phyloP scores from a whole-genome alignment of 1,284 basidiomycete species.

The Anthracocystis panici-leucophaei region DNA sequence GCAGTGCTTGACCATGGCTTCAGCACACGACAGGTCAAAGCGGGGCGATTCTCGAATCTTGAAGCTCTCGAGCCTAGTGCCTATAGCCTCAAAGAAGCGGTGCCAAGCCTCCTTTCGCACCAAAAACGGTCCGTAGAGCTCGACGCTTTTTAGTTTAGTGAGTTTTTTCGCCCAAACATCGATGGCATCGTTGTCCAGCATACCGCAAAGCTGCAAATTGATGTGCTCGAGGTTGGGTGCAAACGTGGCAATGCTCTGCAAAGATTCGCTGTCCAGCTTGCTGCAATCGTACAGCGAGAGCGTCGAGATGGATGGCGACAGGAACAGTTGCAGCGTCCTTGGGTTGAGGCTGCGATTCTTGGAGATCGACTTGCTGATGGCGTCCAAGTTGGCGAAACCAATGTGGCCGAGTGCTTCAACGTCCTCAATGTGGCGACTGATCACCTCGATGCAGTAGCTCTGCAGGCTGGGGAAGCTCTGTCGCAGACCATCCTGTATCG shows the following conservation, averaged over 20 bases:
- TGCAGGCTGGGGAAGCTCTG: conserved; percentile 77
- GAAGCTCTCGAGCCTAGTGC: conserved; percentile 77
- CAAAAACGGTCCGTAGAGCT: conserved; percentile 89
- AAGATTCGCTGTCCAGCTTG: conserved; percentile 56
- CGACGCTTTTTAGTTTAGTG: conserved; percentile 78
- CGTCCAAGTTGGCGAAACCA: conserved; percentile 72
- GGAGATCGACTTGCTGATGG: conserved; percentile 76
- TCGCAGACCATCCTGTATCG: conserved; percentile 30
- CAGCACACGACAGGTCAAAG: conserved; percentile 81
- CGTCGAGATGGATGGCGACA: conserved; percentile 78
- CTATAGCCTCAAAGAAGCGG: conserved; percentile 78
- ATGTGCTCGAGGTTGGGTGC: conserved; percentile 60
- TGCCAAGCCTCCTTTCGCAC: conserved; percentile 83
- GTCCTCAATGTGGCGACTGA: conserved; percentile 87
- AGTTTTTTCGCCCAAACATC: conserved; percentile 77
- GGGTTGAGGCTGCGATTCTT: conserved; percentile 83
- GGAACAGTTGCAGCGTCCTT: conserved; percentile 85
- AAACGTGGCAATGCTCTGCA: conserved; percentile 58
- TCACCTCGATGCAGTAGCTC: conserved; percentile 84
- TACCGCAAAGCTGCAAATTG: conserved; percentile 87
- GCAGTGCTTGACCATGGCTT: conserved; percentile 77
- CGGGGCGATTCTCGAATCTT: conserved; percentile 82
- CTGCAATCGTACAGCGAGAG: conserved; percentile 91
- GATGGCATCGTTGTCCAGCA: conserved; percentile 80
- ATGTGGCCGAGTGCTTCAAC: conserved; percentile 91